Base-by-base conservation (phyloP, 1,139 yeast genomes). In the Debaryomyces sp. region DNA sequence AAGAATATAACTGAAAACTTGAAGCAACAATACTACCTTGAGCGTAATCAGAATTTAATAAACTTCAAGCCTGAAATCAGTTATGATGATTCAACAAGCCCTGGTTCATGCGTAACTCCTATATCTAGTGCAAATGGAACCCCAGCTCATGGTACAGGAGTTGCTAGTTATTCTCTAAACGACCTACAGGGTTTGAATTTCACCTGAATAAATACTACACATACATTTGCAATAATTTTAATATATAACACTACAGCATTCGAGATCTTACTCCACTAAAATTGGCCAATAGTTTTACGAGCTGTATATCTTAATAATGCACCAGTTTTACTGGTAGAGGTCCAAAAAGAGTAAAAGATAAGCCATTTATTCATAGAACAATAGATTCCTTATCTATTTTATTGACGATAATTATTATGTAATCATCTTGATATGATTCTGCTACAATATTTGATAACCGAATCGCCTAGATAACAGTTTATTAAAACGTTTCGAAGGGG, bases 1-100 rank as follows among this genome's bases (percentile, higher is more conserved):
- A 36, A 43, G 41, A 40, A 13, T 30, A 40, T 27, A 46, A 46
- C 39, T 21, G n/a, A 22, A 38, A 44, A 47, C 24, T 49, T 26
- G 32, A 37, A 15, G 29, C 34, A 34, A 1, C 29, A 26, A 17
- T 23, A 23, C 13, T 23, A 24, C 15, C 30, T 15, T 13, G 41
- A 37, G 23, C 23, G 30, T 6, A 15, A 18, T 10, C 30, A 23
- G n/a, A 37, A 35, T 6, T 35, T 35, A 15, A 21, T 35, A 21
- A 37, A 37, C 15, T 24, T 30, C 17, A 32, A 39, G 42, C 34
- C 42, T 15, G 24, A 35, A 22, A 35, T 35, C n/a, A 21, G 21
- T 3, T 35, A 35, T n/a, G 38, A 34, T 35, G 26, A 35, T 35
- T 35, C 26, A 21, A 9, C 24, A 21, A 35, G 38, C 21, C 38